phyloP scores from a whole-genome alignment of 208 protist species.

The Acanthamoeba castellanii region DNA sequence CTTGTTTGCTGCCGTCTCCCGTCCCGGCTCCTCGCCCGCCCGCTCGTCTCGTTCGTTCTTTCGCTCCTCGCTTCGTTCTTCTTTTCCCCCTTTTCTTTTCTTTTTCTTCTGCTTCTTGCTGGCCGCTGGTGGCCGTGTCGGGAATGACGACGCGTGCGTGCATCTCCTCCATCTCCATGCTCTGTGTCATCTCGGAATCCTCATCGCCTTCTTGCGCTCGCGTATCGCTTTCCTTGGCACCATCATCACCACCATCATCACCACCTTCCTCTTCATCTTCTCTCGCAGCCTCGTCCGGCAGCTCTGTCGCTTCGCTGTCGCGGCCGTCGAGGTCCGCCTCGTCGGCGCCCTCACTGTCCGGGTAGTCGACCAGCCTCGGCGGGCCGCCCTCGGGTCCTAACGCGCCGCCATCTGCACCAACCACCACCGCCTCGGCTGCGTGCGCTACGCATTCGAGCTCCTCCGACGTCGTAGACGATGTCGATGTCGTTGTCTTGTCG shows the following conservation, averaged over 20 bases:
- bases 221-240: background rate
- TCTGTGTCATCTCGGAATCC: background rate
- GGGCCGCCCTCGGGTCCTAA: too few species aligned
- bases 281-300: background rate
- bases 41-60: background rate
- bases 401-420: too few species aligned
- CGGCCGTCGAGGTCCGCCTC: background rate
- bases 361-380: slow-evolving; percentile 1
- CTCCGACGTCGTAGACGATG: too few species aligned
- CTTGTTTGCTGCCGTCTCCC: background rate
- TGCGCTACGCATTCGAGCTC: background rate
- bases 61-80: background rate
- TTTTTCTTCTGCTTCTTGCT: background rate
- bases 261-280: background rate
- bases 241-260: background rate
- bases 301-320: background rate
- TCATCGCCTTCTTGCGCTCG: background rate
- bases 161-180: background rate
- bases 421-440: background rate
- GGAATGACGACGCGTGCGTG: background rate
- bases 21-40: background rate
- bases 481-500: too few species aligned
- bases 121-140: too few species aligned
- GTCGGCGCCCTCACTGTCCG: slow-evolving; percentile 6
- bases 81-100: too few species aligned